Percentiles rank a stretch among this genome's conserved stretches.
phyloP scores from a whole-genome alignment of 108 stramenopile genomes.

The Ochromonas danica region DNA sequence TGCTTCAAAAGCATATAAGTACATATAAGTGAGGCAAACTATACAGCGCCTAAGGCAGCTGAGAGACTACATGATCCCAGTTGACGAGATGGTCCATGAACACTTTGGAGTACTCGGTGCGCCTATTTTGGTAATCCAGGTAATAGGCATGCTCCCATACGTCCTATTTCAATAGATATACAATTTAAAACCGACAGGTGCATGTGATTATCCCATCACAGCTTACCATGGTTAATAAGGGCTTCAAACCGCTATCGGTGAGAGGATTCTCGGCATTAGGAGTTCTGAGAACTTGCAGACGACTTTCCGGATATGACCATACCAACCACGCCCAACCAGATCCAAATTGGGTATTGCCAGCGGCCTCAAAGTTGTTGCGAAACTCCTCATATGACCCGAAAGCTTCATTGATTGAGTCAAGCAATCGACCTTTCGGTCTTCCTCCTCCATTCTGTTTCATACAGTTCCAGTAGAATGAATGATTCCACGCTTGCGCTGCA shows the following conservation, averaged over 20 bases:
- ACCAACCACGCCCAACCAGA: slow-evolving; percentile 58
- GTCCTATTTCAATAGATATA: slow-evolving; percentile 38
- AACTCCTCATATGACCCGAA: slow-evolving; percentile 55
- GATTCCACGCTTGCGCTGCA: slow-evolving; percentile 68
- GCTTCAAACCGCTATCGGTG: slow-evolving; percentile 11
- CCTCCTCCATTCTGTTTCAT: slow-evolving; percentile 64
- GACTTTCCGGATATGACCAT: slow-evolving; percentile 55
- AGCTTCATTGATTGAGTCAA: slow-evolving; percentile 43
- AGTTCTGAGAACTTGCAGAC: slow-evolving; percentile 39
- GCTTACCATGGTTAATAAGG: neutral
- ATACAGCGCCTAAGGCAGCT: slow-evolving; percentile 35
- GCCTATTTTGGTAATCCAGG: slow-evolving; percentile 49
- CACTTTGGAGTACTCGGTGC: slow-evolving; percentile 42
- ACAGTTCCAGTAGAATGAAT: slow-evolving; percentile 73
- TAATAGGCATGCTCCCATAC: slow-evolving; percentile 54
- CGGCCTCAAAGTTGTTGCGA: slow-evolving; percentile 40
- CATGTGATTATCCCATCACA: neutral
- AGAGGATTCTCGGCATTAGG: slow-evolving; percentile 54
- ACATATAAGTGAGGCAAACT: too few relatives aligned
- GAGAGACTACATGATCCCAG: slow-evolving; percentile 33
- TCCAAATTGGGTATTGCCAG: slow-evolving; percentile 50
- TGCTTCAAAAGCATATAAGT: too few relatives aligned
- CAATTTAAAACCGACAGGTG: neutral
- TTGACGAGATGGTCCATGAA: slow-evolving; percentile 38
- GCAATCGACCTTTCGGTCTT: slow-evolving; percentile 51